Conservation (phyloP, 352 stramenopile species). For the Aphanomyces invadans region DNA sequence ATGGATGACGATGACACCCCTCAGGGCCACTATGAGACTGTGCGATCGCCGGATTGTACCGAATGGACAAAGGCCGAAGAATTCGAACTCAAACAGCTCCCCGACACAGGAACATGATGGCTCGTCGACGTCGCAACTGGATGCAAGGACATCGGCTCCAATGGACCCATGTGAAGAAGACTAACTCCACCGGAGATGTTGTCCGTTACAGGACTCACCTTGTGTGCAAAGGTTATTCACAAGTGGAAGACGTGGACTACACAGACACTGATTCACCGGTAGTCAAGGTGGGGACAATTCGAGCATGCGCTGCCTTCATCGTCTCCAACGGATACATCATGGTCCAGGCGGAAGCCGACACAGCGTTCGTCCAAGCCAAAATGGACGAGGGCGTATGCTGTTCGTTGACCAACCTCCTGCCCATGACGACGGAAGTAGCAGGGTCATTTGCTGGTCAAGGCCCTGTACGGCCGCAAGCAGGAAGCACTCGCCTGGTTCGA, state of each 20-base stretch:
- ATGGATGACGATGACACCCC: neutral
- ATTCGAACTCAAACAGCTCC: neutral
- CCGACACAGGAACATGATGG: neutral
- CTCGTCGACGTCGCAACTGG: neutral
- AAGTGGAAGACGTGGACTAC: constrained; percentile 32
- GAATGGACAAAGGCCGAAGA: constrained; percentile 8
- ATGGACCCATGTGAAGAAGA: constrained; percentile 36
- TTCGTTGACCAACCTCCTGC: neutral
- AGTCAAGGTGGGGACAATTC: constrained; percentile 34
- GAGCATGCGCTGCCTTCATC: constrained; percentile 25
- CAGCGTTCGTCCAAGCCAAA: neutral
- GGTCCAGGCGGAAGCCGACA: no score
- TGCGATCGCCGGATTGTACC: neutral
- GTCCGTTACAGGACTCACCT: constrained; percentile 32
- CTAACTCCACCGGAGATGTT: constrained; percentile 30
- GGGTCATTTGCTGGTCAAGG: neutral
- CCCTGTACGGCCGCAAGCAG: constrained; percentile 28
- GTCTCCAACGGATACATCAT: constrained; percentile 26
- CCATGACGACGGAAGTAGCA: neutral
- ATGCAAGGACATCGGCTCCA: constrained; percentile 28
- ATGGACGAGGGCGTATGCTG: neutral
- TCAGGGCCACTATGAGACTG: neutral
- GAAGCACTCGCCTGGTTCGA: constrained; percentile 11
- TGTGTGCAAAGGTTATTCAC: constrained; percentile 31
- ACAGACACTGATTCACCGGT: constrained; percentile 34